Percentiles rank a stretch among this genome's conserved stretches.
phyloP scores from a whole-genome alignment of 139 green algal genomes.

The Limnomonas spitsbergensis region DNA sequence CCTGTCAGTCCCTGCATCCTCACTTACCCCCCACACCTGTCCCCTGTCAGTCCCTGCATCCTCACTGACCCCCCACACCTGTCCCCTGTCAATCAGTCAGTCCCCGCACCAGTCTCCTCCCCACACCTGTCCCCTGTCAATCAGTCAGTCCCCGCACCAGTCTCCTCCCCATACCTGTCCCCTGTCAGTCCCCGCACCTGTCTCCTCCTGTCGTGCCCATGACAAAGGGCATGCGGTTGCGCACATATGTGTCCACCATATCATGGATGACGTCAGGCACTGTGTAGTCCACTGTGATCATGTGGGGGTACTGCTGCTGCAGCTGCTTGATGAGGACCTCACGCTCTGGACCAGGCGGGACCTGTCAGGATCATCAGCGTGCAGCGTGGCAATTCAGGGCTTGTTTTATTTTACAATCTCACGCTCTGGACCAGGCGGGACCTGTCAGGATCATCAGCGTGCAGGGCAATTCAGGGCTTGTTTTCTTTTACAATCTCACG shows the following conservation, averaged over 20 bases:
- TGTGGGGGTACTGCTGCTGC: slow-evolving; percentile 33
- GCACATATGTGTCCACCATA: slow-evolving; percentile 86
- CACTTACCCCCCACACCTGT: no score
- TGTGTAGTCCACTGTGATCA: slow-evolving; percentile 97
- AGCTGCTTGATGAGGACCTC: slow-evolving; percentile 20
- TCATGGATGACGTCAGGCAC: slow-evolving; percentile 78
- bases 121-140: no score
- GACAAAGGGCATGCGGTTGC: slow-evolving; percentile 87
- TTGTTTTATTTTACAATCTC: no score
- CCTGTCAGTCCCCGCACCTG: no score
- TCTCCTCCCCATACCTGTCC: neutral
- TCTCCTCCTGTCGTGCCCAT: slow-evolving; percentile 98
- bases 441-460: neutral
- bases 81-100: no score
- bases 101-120: no score
- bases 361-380: neutral
- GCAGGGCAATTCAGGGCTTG: no score
- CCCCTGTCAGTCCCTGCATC: no score
- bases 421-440: slow-evolving; percentile 2
- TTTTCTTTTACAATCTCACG: slow-evolving; percentile 8
- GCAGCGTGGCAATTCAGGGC: no score
- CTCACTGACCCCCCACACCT: no score
- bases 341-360: slow-evolving; percentile 3
- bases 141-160: neutral
- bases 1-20: no score